These are phyloP conservation scores for Hanseniaspora nectarophila DNA, from an alignment of 805 yeast genomes.

Conservation along the genomic window DNA sequence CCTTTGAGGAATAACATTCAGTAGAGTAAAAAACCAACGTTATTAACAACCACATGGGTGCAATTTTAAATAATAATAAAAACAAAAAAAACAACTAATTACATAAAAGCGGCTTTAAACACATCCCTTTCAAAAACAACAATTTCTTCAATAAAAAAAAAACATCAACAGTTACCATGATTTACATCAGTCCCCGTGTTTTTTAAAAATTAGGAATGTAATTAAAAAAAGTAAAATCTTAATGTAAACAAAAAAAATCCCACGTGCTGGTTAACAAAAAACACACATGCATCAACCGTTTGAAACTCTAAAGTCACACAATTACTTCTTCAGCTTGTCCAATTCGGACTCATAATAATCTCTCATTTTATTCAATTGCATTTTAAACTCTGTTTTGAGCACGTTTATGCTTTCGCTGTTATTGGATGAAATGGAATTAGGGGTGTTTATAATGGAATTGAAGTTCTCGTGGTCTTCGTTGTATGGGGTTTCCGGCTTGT, in stretches of 20 bases:
- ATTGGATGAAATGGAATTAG: conserved; percentile 6
- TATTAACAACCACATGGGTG: neutral
- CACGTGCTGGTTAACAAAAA: too few species aligned
- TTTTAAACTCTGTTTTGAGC: conserved; percentile 4
- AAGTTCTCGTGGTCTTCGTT: conserved; percentile 1
- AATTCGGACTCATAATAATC: conserved; percentile 11
- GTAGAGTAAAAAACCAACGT: neutral
- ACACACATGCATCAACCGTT: too few species aligned
- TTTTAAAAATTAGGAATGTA: too few species aligned
- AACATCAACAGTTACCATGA: too few species aligned
- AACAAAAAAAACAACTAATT: too few species aligned
- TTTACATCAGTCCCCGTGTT: too few species aligned
- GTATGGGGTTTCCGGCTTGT: neutral
- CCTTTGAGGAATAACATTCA: too few species aligned
- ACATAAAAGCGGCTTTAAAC: too few species aligned
- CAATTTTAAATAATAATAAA: too few species aligned
- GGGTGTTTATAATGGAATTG: neutral
- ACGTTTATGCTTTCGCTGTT: conserved; percentile 10
- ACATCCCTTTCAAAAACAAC: neutral
- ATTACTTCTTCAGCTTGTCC: conserved; percentile 5
- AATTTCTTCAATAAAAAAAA: neutral
- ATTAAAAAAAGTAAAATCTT: too few species aligned
- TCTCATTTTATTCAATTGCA: conserved; percentile 4
- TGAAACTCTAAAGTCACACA: too few species aligned
- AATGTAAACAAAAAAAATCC: too few species aligned